Conservation (phyloP, 805 yeast genomes). For the Candida manassasensis region DNA sequence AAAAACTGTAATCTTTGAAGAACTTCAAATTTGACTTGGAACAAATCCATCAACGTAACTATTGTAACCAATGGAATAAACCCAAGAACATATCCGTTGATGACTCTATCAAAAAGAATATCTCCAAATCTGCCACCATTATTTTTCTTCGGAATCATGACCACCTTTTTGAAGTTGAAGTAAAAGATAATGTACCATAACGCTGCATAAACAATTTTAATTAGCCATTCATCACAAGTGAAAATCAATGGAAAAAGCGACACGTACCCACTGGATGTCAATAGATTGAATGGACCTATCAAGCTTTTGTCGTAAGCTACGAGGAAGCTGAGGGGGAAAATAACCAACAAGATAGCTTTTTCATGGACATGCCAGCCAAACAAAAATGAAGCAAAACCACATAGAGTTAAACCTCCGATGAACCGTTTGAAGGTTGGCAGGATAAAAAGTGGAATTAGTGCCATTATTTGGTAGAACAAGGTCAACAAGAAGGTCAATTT, state of each 20-base stretch:
- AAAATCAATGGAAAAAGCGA: constrained; percentile 83
- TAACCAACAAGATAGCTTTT: constrained; percentile 86
- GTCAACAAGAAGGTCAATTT: constrained; percentile 72
- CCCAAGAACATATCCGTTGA: constrained; percentile 62
- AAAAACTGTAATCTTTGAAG: constrained; percentile 65
- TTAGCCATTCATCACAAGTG: constrained; percentile 72
- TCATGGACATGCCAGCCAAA: constrained; percentile 99
- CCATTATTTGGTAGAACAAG: constrained; percentile 75
- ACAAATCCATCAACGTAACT: constrained; percentile 43
- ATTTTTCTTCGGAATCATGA: constrained; percentile 45
- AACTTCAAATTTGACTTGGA: constrained; percentile 49
- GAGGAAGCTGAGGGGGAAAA: constrained; percentile 81
- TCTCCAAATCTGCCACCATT: constrained; percentile 15
- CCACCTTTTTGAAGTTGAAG: constrained; percentile 66
- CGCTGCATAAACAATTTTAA: constrained; percentile 72
- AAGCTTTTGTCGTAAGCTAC: constrained; percentile 68
- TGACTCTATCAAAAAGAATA: constrained; percentile 60
- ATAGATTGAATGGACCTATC: constrained; percentile 62
- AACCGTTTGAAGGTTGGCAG: constrained; percentile 77
- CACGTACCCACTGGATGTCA: constrained; percentile 77
- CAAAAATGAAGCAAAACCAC: constrained; percentile 86
- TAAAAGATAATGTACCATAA: constrained; percentile 82
- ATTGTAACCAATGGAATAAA: constrained; percentile 57
- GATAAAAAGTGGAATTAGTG: constrained; percentile 62
- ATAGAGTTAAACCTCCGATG: constrained; percentile 76